These are phyloP conservation scores for Starmerella apicola DNA, from an alignment of 805 yeast genomes.

Conservation along the genomic window DNA sequence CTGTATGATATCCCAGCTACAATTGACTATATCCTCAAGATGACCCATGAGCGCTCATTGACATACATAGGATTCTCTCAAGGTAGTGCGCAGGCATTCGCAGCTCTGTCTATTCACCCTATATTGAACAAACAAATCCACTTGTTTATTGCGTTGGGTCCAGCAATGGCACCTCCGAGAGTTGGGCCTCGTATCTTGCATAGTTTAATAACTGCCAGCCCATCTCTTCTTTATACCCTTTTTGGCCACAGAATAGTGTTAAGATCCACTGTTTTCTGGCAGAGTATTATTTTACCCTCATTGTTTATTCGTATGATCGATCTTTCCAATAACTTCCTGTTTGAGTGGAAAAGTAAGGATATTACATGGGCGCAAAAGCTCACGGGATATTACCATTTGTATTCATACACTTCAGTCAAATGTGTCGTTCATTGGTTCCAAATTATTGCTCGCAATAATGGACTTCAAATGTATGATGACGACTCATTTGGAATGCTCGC, in stretches of 20 bases:
- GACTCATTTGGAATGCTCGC: slow-evolving; percentile 31
- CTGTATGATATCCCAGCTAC: slow-evolving; percentile 78
- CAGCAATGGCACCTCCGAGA: slow-evolving; percentile 88
- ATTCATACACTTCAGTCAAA: slow-evolving; percentile 84
- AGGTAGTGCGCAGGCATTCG: slow-evolving; percentile 90
- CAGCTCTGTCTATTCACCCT: slow-evolving; percentile 55
- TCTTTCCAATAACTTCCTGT: slow-evolving; percentile 48
- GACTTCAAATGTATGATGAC: slow-evolving; percentile 84
- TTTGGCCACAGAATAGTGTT: slow-evolving; percentile 67
- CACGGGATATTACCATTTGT: slow-evolving; percentile 73
- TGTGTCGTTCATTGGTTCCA: slow-evolving; percentile 95
- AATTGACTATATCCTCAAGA: slow-evolving; percentile 54
- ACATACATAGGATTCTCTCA: slow-evolving; percentile 83
- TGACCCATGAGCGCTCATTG: slow-evolving; percentile 35
- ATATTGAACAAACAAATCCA: slow-evolving; percentile 43
- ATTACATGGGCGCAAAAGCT: slow-evolving; percentile 63
- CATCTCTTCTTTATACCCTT: slow-evolving; percentile 52
- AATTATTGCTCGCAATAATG: slow-evolving; percentile 54
- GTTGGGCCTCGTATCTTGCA: slow-evolving; percentile 65
- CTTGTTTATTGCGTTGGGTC: slow-evolving; percentile 71
- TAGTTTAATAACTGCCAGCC: slow-evolving; percentile 62
- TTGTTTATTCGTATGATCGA: slow-evolving; percentile 64
- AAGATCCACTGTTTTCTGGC: slow-evolving; percentile 73
- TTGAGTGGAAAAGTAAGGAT: slow-evolving; percentile 68
- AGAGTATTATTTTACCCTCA: slow-evolving; percentile 61